Evolutionary conservation across 306 rosid genomes (phyloP), one percentile per base, ranked within the genome.

Genomic region (Vachellia pachyceras): DNA sequence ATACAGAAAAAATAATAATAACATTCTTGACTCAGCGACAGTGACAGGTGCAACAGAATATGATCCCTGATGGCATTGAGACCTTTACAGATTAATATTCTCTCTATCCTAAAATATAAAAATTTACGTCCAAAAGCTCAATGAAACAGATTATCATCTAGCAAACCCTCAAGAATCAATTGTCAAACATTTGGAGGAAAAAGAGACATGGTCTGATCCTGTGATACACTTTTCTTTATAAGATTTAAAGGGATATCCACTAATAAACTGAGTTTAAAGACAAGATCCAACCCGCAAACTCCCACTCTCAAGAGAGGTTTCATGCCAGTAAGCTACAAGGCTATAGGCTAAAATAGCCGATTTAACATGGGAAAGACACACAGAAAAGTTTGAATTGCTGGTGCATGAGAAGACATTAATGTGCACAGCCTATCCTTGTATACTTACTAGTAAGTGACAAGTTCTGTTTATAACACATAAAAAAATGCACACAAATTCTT

Each of bases 311-410:
- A 29, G 33, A 29, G 33, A 29, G 33, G 33, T 29, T 29, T 29
- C 33, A 29, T 29, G 33, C 33, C 33, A 29, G 1, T 29, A 29
- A 2, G 33, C 33, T 29, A 29, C 33, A 29, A 29, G 33, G 33
- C 33, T 29, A 29, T 29, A 29, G 1, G 33, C 33, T 33, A 11
- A 25, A 64, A 65, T n/a, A 75, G 70, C 42, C 36, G 66, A 73
- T 35, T 40, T 17, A 4, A 66, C 40, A 74, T 17, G 69, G 49
- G 33, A 11, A 64, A 65, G 44, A 64, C 42, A n/a, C n/a, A 29
- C 60, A 64, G 13, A 39, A 63, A 23, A 64, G 58, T 40, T 74
- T 73, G 29, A 80, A 66, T 29, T 50, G 49, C 42, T 65, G 37
- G 73, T 52, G 49, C 50, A 74, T 36, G 39, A 54, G 29, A 80